Conservation (phyloP, 2,329 filamentous ascomycete genomes). For the Aspergillus sp. region DNA sequence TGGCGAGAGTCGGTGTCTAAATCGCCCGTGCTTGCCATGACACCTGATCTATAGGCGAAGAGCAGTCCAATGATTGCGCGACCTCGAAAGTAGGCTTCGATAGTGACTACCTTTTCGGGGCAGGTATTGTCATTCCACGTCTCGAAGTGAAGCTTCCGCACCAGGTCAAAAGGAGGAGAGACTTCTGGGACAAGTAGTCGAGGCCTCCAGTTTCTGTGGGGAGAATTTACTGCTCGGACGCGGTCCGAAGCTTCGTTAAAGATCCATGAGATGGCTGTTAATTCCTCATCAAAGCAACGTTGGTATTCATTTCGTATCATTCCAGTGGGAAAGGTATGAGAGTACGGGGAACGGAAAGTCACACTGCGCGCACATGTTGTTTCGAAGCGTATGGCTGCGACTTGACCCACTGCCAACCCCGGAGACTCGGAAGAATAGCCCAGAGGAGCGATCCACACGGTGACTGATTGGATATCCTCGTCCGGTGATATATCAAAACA, state of each 20-base stretch:
- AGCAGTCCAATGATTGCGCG: conserved; percentile 7
- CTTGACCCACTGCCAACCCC: conserved; percentile 2
- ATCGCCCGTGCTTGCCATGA: conserved; percentile 3
- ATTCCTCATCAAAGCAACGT: not conserved
- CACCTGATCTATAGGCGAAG: conserved; percentile 8
- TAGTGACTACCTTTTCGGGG: conserved; percentile 6
- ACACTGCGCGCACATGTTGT: conserved; percentile 6
- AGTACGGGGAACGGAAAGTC: conserved; percentile 2
- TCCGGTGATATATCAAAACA: conserved; percentile 6
- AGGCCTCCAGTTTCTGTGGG: not conserved
- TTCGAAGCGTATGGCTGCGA: conserved; percentile 10
- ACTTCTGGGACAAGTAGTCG: conserved; percentile 6
- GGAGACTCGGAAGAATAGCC: not conserved
- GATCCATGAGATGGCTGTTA: conserved; percentile 16
- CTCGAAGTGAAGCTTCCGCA: conserved; percentile 16
- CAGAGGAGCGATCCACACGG: conserved; percentile 7
- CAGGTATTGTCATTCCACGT: not conserved
- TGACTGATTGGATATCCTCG: conserved; percentile 11
- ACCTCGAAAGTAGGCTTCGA: conserved; percentile 3
- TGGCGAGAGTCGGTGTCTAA: not conserved
- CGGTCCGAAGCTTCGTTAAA: conserved; percentile 7
- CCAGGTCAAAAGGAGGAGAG: conserved; percentile 11
- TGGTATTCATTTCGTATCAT: conserved; percentile 5
- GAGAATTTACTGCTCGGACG: conserved; percentile 11
- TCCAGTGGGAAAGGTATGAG: not conserved